Evolutionary conservation across 2,329 filamentous ascomycete genomes (phyloP).

Genomic region (Hawksworthiomyces lignivorus): DNA sequence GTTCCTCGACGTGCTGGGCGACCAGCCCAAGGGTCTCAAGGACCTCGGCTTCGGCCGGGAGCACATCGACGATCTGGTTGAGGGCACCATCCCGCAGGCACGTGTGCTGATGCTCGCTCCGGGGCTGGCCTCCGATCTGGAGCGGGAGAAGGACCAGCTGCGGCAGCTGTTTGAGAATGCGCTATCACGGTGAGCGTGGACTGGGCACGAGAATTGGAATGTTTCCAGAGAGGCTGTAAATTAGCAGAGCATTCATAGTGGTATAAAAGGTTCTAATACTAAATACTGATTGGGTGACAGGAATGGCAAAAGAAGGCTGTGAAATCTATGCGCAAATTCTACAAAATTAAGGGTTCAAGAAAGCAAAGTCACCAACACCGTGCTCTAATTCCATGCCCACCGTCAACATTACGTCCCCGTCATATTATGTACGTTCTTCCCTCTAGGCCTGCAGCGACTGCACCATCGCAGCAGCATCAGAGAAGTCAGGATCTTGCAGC

Average conservation of each 20-base stretch:
- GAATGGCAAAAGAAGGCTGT: too few species aligned
- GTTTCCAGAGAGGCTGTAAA: too few species aligned
- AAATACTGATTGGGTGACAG: too few species aligned
- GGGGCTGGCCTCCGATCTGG: slow-evolving; percentile 61
- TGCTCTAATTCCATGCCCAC: too few species aligned
- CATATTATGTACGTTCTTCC: too few species aligned
- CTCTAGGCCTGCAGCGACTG: background rate
- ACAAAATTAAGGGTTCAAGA: too few species aligned
- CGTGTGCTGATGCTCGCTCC: slow-evolving; percentile 89
- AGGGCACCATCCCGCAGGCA: slow-evolving; percentile 88
- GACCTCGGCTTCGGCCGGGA: slow-evolving; percentile 68
- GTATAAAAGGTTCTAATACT: too few species aligned
- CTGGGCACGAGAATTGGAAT: background rate
- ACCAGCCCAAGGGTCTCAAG: slow-evolving; percentile 82
- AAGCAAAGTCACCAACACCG: too few species aligned
- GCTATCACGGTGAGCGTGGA: slow-evolving; percentile 23
- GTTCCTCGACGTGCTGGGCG: slow-evolving; percentile 77
- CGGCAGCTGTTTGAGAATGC: slow-evolving; percentile 58
- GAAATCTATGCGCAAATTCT: too few species aligned
- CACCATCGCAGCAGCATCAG: slow-evolving; percentile 11
- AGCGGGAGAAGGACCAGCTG: slow-evolving; percentile 65
- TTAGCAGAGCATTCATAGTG: too few species aligned
- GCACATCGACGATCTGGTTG: slow-evolving; percentile 77
- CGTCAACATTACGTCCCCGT: too few species aligned
- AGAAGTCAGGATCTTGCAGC: slow-evolving; percentile 27